Evolutionary conservation across 73 alveolate genomes (phyloP).

Genomic region (Paraurostyla sp.): DNA sequence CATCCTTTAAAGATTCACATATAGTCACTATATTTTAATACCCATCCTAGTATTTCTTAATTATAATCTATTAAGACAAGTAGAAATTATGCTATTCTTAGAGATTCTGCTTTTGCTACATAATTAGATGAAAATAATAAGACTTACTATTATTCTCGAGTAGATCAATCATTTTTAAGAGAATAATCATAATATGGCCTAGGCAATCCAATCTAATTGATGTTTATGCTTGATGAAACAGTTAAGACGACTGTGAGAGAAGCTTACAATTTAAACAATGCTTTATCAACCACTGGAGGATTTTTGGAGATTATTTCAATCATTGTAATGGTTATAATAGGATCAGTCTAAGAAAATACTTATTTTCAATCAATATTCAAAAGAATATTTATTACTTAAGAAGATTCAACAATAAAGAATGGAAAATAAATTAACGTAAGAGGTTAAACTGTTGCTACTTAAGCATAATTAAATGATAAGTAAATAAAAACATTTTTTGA

Average conservation of each 20-base stretch:
- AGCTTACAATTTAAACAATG: background rate
- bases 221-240: background rate
- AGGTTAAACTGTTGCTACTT: too few species aligned
- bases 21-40: background rate
- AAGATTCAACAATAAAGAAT: too few species aligned
- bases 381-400: background rate
- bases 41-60: background rate
- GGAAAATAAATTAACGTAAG: too few species aligned
- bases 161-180: background rate
- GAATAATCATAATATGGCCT: too few species aligned
- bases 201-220: background rate
- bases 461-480: too few species aligned
- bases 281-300: slow-evolving; percentile 4
- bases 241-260: background rate
- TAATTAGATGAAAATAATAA: background rate
- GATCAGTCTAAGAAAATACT: background rate
- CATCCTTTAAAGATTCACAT: background rate
- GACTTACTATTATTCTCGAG: background rate
- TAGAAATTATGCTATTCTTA: background rate
- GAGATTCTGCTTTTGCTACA: background rate
- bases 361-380: background rate
- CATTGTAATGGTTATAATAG: background rate
- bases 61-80: background rate
- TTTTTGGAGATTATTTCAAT: background rate
- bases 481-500: too few species aligned